phyloP scores from a whole-genome alignment of 306 rosid species.

The Lathyrus tuberosus region DNA sequence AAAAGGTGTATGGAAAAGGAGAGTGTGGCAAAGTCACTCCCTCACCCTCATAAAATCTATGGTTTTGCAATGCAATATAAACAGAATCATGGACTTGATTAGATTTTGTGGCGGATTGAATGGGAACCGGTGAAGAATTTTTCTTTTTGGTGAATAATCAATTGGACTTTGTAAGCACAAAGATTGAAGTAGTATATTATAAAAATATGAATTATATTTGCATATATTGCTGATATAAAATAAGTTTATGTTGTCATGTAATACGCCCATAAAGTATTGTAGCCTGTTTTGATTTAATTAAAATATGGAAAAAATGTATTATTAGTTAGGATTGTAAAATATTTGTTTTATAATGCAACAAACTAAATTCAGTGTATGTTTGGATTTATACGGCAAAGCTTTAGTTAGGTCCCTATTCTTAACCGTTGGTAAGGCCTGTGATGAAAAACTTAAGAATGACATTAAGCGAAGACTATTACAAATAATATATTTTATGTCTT shows the following conservation, averaged over 20 bases:
- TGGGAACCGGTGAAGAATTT: no score
- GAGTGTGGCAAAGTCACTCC: constrained; percentile 53
- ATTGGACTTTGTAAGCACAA: not conserved
- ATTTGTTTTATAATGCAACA: no score
- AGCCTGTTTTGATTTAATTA: not conserved
- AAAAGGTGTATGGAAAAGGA: constrained; percentile 51
- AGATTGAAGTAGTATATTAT: not conserved
- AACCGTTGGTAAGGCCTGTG: no score
- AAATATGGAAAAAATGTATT: no score
- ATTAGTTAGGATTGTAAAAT: no score
- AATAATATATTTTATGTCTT: no score
- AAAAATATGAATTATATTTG: not conserved
- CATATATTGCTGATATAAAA: not conserved
- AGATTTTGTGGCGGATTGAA: constrained; percentile 13
- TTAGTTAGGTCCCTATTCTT: no score
- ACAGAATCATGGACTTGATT: constrained; percentile 42
- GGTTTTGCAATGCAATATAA: constrained; percentile 43
- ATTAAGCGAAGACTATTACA: no score
- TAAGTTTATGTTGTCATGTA: not conserved
- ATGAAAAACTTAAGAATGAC: no score
- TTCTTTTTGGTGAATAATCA: not conserved
- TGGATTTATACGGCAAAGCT: no score
- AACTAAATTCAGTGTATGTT: no score
- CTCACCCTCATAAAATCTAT: constrained; percentile 53
- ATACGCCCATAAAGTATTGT: not conserved